A percentile compares a stretch with the other conserved stretches of the same genome.
Conservation (phyloP, 306 rosid genomes). For the Medicago truncatula region DNA sequence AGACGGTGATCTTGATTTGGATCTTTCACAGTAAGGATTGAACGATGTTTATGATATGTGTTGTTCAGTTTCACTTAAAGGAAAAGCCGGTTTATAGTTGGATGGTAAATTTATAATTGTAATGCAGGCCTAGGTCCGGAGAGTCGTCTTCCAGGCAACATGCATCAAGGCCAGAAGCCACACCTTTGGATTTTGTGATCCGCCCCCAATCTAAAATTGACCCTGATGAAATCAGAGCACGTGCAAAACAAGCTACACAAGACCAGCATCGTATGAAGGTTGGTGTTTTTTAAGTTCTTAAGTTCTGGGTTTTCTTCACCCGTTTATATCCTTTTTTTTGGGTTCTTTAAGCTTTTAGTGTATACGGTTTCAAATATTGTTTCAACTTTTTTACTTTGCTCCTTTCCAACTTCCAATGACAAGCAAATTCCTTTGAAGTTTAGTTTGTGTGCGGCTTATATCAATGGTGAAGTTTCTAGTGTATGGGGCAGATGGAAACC, state of each 20-base stretch:
- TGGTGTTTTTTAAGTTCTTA: constrained; percentile 29
- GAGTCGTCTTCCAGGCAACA: constrained; percentile 83
- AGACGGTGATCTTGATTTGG: constrained; percentile 94
- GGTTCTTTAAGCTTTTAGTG: not conserved
- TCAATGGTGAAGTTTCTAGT: constrained; percentile 19
- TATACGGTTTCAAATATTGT: not conserved
- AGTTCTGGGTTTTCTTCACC: not conserved
- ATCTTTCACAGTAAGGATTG: constrained; percentile 76
- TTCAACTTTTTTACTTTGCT: not conserved
- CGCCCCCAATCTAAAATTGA: constrained; percentile 96
- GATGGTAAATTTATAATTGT: constrained; percentile 30
- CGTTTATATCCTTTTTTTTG: not conserved
- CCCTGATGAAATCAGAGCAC: constrained; percentile 91
- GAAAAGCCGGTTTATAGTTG: constrained; percentile 17
- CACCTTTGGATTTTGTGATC: constrained; percentile 91
- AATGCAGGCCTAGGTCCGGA: constrained; percentile 83
- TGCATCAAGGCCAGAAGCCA: constrained; percentile 92
- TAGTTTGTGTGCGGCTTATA: not conserved
- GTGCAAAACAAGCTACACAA: constrained; percentile 76
- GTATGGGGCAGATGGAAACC: not conserved
- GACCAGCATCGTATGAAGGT: constrained; percentile 97
- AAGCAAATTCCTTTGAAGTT: not conserved
- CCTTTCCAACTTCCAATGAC: not conserved
- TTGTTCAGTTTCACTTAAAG: constrained; percentile 9
- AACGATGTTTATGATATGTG: constrained; percentile 18